A percentile compares a stretch with the other conserved stretches of the same genome.
Evolutionary conservation across 2,329 filamentous ascomycete species (phyloP).

Genomic region (Talaromyces verruculosus): DNA sequence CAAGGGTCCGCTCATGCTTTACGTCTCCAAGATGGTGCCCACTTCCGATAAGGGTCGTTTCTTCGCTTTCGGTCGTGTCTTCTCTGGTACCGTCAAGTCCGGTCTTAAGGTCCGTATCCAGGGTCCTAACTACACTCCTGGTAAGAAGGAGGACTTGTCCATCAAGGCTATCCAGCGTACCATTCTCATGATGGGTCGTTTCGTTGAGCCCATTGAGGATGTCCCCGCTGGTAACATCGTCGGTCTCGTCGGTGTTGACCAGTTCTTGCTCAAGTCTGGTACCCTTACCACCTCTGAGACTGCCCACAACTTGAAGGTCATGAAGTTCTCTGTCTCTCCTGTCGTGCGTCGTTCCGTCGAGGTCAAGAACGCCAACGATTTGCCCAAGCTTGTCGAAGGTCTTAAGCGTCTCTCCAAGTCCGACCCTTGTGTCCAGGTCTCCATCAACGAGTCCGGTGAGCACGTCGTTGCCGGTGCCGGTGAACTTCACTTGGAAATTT

Average conservation of each 20-base stretch:
- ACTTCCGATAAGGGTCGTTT: constrained; percentile 99
- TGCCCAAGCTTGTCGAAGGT: constrained; percentile 99
- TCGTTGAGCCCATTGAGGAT: constrained; percentile 98
- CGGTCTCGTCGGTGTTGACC: constrained; percentile 97
- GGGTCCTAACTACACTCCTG: constrained; percentile 96
- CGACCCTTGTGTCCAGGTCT: constrained; percentile 93
- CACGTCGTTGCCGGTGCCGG: constrained; percentile 98
- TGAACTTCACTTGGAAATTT: constrained; percentile 99
- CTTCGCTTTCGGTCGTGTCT: constrained; percentile 99
- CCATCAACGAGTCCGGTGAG: constrained; percentile 89
- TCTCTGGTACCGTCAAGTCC: constrained; percentile 95
- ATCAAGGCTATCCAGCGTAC: constrained; percentile 99
- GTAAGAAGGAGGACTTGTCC: constrained; percentile 98
- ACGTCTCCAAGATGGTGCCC: constrained; percentile 99
- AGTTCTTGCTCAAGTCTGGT: constrained; percentile 99
- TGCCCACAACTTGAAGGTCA: constrained; percentile 99
- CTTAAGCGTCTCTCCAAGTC: constrained; percentile 99
- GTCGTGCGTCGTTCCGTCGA: constrained; percentile 98
- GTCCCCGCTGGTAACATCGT: constrained; percentile 99
- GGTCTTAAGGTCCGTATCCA: constrained; percentile 99
- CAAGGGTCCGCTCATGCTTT: constrained; percentile 98
- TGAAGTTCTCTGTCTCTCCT: constrained; percentile 99
- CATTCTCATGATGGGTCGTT: constrained; percentile 99
- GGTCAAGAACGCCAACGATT: constrained; percentile 99
- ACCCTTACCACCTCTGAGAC: constrained; percentile 96